A percentile compares a stretch with the other conserved stretches of the same genome.
Evolutionary conservation across 805 yeast species (phyloP).

Genomic region (Barnettozyma wickerhamii): DNA sequence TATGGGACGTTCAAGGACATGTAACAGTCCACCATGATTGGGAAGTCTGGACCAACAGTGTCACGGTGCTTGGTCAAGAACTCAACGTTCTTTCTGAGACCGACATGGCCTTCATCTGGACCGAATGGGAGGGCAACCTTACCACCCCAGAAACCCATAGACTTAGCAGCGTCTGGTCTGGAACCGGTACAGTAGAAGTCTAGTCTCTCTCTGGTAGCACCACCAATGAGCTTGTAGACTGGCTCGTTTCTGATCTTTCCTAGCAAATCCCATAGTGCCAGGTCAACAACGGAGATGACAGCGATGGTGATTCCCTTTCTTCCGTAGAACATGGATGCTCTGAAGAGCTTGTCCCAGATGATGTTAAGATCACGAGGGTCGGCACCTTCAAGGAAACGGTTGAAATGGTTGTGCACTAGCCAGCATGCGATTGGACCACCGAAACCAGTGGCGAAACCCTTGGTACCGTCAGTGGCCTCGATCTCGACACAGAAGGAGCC

Average conservation of each 20-base stretch:
- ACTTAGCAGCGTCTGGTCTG: conserved; percentile 43
- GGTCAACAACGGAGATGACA: conserved; percentile 42
- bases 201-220: conserved; percentile 41
- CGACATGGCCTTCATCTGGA: conserved; percentile 47
- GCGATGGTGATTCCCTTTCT: conserved; percentile 47
- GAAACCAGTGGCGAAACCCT: conserved; percentile 48
- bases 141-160: conserved; percentile 51
- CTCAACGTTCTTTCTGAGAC: conserved; percentile 41
- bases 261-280: conserved; percentile 47
- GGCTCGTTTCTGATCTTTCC: conserved; percentile 48
- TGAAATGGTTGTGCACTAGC: conserved; percentile 42
- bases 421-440: conserved; percentile 50
- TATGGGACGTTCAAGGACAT: conserved; percentile 48
- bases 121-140: conserved; percentile 48
- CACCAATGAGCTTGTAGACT: conserved; percentile 48
- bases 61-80: conserved; percentile 41
- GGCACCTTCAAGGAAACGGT: conserved; percentile 40
- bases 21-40: conserved; percentile 50
- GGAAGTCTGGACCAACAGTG: conserved; percentile 47
- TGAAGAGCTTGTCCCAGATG: conserved; percentile 45
- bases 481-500: conserved; percentile 48
- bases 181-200: conserved; percentile 48
- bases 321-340: conserved; percentile 49
- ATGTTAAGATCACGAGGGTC: conserved; percentile 44
- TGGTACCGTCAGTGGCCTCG: conserved; percentile 44